Evolutionary conservation across 129 eudicot genomes (phyloP), one percentile per base, ranked within the genome.

Genomic region (Saposhnikovia divaricata): DNA sequence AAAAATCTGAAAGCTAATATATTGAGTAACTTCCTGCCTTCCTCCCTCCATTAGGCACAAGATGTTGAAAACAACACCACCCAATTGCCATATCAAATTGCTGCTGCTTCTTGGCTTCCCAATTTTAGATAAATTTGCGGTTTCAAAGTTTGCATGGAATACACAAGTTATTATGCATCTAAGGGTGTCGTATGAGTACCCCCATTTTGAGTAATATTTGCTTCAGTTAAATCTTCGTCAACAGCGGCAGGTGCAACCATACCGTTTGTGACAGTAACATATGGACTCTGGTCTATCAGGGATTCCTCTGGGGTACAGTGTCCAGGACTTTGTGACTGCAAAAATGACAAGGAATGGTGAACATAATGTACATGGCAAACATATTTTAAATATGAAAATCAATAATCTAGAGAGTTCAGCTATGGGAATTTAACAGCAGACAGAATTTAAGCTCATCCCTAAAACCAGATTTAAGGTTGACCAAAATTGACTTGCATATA

Each of bases 221-320:
- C 85, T 72, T 82, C 83, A n/a, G 78, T 79, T 68, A 77, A 72
- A 39, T 83, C 80, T 66, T 84, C 79, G 23, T 61, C 76, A 9
- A 45, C 83, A 45, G 71, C 82, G 53, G 86, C 74, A 37, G 90
- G 93, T 65, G 96, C 89, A 63, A 91, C 89, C 93, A 88, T 87
- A 51, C 98, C 96, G 66, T 91, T 86, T 12, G 91, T 78, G 15
- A 91, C 83, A 78, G 86, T 89, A 21, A 93, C 83, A 71, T 87
- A 93, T 12, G 96, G 96, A 76, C 91, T 94, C 72, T 89, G 91
- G 75, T 91, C 98, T 63, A 91, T 90, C 12, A 85, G 82, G 44
- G 96, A 84, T 84, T 89, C 90, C 39, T 70, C 45, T 14, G 84
- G 82, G 44, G 85, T 66, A 83, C 85, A 86, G n/a, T 57, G 83